These are phyloP conservation scores for Triticum aestivum DNA, from an alignment of 176 grass and related monocot species.

Conservation along the genomic window DNA sequence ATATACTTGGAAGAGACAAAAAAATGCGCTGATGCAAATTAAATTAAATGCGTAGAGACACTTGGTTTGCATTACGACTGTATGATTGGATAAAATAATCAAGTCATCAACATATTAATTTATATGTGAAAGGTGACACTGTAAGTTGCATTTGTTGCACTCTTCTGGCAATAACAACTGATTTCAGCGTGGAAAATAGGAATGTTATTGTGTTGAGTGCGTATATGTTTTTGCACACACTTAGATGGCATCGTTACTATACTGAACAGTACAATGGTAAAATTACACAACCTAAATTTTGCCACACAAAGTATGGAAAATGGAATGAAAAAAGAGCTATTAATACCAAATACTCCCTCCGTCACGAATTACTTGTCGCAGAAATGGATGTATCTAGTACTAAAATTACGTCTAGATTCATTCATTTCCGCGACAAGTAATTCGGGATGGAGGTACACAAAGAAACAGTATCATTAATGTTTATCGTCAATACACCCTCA, in stretches of 20 bases:
- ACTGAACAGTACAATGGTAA: background rate
- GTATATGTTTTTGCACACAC: background rate
- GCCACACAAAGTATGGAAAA: background rate
- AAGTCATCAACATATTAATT: background rate
- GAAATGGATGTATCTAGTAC: too few species aligned
- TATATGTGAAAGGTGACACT: background rate
- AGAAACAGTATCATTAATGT: background rate
- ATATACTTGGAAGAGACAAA: background rate
- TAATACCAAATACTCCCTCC: background rate
- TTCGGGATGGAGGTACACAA: background rate
- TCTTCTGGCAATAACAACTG: slow-evolving; percentile 1
- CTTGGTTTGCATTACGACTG: background rate
- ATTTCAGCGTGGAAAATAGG: background rate
- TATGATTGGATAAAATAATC: background rate
- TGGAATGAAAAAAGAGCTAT: background rate
- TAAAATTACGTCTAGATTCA: too few species aligned
- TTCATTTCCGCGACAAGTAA: too few species aligned
- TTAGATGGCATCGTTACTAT: background rate
- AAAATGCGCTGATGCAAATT: background rate
- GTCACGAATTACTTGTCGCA: too few species aligned
- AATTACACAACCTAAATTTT: background rate
- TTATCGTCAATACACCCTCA: background rate
- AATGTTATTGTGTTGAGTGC: background rate
- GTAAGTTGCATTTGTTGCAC: background rate
- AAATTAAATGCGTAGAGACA: background rate